Percentiles rank a stretch among this genome's conserved stretches.
Evolutionary conservation across 225 moss, liverwort and hornwort species (phyloP).

Genomic region (Ulota crispa): DNA sequence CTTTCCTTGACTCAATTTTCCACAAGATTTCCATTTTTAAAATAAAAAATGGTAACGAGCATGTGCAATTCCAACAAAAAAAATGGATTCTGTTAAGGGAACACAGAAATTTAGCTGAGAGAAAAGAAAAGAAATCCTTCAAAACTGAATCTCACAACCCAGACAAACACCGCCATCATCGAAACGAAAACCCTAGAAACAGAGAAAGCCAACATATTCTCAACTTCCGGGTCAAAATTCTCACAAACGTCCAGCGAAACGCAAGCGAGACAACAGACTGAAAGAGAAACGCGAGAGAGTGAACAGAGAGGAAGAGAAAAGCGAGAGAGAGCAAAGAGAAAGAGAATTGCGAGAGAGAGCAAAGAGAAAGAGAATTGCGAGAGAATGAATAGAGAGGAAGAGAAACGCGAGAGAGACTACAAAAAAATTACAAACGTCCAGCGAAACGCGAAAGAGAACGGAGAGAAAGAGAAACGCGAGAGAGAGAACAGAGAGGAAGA

Average conservation of each 20-base stretch:
- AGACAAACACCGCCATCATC: neutral
- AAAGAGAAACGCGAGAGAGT: no score
- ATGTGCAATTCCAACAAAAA: neutral
- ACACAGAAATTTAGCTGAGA: neutral
- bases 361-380: no score
- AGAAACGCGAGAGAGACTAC: no score
- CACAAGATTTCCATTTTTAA: neutral
- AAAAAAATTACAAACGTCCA: neutral
- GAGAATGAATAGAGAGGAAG: no score
- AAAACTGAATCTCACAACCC: neutral
- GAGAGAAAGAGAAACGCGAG: no score
- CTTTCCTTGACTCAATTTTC: neutral
- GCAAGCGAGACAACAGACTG: no score
- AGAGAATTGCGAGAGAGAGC: no score
- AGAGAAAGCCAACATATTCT: neutral
- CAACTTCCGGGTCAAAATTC: neutral
- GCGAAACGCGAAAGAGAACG: neutral
- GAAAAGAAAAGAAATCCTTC: neutral
- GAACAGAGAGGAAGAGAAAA: neutral
- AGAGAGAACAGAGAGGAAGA: no score
- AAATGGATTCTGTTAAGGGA: neutral
- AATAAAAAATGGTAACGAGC: neutral
- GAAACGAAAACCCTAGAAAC: neutral
- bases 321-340: no score
- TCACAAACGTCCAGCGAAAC: no score